Base-by-base conservation (phyloP, 164 flowering plant species). In the Liriodendron chinense region DNA sequence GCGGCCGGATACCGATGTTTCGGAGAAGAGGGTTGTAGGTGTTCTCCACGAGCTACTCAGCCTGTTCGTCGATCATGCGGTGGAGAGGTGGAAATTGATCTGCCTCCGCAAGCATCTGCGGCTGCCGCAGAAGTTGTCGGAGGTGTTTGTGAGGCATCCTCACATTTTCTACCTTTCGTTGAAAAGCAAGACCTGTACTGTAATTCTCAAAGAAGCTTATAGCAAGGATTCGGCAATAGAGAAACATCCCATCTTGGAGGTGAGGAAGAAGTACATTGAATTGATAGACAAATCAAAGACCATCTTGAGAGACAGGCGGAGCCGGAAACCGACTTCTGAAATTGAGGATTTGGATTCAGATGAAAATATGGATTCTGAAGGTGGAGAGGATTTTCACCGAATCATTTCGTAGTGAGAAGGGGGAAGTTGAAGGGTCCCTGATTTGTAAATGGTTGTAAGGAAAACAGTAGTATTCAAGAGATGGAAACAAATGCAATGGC, bases 41-140 rank as follows among this genome's bases (percentile, higher is more conserved):
- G 81, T 95, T 79, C 89, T 92, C 76, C 98, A 93, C 79, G 97
- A 91, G 79, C 74, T 92, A 85, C 88, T 93, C n/a, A 70, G 93
- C 74, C 81, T 93, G 72, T 95, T 91, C 79, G 94, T 93, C 0
- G 94, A 89, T 63, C 88, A 92, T 82, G 84, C 94, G 9, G 93
- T 86, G 0, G 86, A 92, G 80, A 89, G 98, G 84, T 90, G 81
- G 84, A 91, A 80, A 82, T 83, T 93, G 63, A 65, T 90, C 1
- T 86, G 91, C 70, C 91, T 95, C 3, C 86, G 83, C 48, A 88
- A 88, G 72, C 77, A 88, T 78, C 78, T 93, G 76, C 90, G 90
- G 1, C 78, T 94, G 86, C 98, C 97, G 0, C 98, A 94, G 78
- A 94, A 89, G 81, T 85, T 93, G 43, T 88, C 86, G 75, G 90